Evolutionary conservation across 106 monocot genomes (phyloP), one percentile per base, ranked within the genome.

Genomic region (Chionographis japonica): DNA sequence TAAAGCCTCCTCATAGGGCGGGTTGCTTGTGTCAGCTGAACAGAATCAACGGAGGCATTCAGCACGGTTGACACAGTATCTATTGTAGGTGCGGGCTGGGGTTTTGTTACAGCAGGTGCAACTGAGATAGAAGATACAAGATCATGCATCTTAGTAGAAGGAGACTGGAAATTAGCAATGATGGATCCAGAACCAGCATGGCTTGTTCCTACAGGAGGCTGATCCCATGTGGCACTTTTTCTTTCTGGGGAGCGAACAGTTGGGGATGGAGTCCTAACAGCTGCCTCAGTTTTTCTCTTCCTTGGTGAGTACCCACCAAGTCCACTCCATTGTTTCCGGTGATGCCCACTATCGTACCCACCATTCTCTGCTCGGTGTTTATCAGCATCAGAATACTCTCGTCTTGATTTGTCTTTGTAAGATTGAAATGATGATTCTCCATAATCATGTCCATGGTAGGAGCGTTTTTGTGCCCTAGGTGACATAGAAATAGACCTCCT

Each of bases 231-330:
- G 17, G 84, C 68, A 59, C 17, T 63, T 75, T 88, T 93, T 72
- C 56, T 85, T 53, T 87, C 81, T 15, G 86, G 85, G 52, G 84
- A 90, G 6, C 62, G 82, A 74, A 16, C 12, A 39, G 58, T 58
- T 50, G 83, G 87, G 40, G 92, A 80, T 70, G 83, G 83, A 73
- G 73, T 79, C 67, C 73, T 84, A 70, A 80, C 56, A 67, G 80
- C 65, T 60, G 72, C 68, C 19, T 78, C 81, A 27, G 73, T 72
- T 89, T 65, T 86, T 61, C 91, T 91, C 72, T 91, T 95, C 78
- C 95, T 91, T 37, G 95, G 95, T 36, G 95, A 95, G 70, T 95
- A 91, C 18, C 95, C 91, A 70, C 95, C 95, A 62, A 95, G 79
- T 2, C 85, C 82, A 80, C 93, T 89, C 20, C 81, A 81, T 70